A percentile compares a stretch with the other conserved stretches of the same genome.
Evolutionary conservation across 371 early-diverging fungal species (phyloP).

Genomic region (Rhizopus arrhizus): DNA sequence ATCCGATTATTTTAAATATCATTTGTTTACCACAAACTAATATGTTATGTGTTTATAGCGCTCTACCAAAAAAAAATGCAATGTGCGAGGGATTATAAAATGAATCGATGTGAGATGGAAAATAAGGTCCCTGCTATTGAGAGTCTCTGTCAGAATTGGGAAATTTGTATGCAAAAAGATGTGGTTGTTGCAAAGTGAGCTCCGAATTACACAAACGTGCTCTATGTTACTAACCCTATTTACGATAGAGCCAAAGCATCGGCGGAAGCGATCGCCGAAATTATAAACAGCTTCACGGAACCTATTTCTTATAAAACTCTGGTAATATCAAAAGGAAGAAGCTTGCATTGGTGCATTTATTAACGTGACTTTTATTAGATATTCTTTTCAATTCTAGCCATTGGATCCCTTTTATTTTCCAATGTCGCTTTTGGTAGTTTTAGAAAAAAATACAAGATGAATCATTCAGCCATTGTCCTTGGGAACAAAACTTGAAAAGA

Average conservation of each 20-base stretch:
- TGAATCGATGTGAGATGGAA: constrained; percentile 74
- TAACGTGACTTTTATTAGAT: background rate
- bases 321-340: constrained; percentile 36
- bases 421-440: constrained; percentile 20
- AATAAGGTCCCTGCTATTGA: constrained; percentile 83
- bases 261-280: constrained; percentile 82
- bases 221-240: background rate
- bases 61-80: constrained; percentile 65
- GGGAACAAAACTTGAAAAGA: too few species aligned
- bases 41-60: constrained; percentile 22
- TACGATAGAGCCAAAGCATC: constrained; percentile 60
- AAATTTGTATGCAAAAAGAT: constrained; percentile 75
- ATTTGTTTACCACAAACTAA: background rate
- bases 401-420: constrained; percentile 9
- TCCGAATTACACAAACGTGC: background rate
- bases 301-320: constrained; percentile 82
- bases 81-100: constrained; percentile 70
- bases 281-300: constrained; percentile 78
- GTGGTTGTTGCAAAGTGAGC: constrained; percentile 62
- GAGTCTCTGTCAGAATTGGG: constrained; percentile 76
- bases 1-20: background rate
- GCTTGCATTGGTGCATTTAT: background rate
- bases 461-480: background rate
- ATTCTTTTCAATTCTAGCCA: constrained; percentile 10
- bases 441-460: constrained; percentile 7